Percentiles rank a stretch among this genome's conserved stretches.
Conservation (phyloP, 2,329 filamentous ascomycete genomes). For the Graphium sp. region DNA sequence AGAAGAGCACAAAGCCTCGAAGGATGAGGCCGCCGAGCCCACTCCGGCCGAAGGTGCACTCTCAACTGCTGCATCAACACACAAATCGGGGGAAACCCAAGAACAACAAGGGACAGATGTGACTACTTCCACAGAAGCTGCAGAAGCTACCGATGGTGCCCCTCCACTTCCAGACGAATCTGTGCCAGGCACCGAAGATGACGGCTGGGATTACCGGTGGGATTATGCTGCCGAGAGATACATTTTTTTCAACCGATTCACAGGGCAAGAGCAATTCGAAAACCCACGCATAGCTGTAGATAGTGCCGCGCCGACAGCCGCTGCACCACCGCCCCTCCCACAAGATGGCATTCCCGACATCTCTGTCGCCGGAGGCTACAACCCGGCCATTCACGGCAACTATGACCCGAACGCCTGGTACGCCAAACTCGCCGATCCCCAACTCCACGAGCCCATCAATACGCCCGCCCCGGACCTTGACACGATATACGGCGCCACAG, state of each 20-base stretch:
- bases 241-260: conserved; percentile 77
- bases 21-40: no score
- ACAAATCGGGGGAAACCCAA: no score
- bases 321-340: conserved; percentile 14
- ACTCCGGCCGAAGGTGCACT: no score
- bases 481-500: conserved; percentile 35
- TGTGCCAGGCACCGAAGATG: conserved; percentile 30
- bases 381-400: conserved; percentile 87
- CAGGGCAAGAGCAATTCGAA: conserved; percentile 62
- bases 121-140: no score
- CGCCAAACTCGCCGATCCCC: conserved; percentile 39
- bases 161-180: conserved; percentile 26
- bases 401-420: conserved; percentile 97
- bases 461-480: conserved; percentile 16
- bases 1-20: no score
- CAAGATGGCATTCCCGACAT: no score
- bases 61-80: no score
- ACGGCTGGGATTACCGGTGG: conserved; percentile 73
- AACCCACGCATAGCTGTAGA: conserved; percentile 53
- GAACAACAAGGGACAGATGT: no score
- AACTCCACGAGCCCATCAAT: conserved; percentile 11
- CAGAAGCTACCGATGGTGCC: conserved; percentile 4
- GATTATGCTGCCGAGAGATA: conserved; percentile 50
- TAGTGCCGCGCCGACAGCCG: conserved; percentile 9
- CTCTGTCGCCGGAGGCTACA: conserved; percentile 52